Evolutionary conservation across 106 monocot genomes (phyloP), one percentile per base, ranked within the genome.

Genomic region (Alisma plantagoaquatica): DNA sequence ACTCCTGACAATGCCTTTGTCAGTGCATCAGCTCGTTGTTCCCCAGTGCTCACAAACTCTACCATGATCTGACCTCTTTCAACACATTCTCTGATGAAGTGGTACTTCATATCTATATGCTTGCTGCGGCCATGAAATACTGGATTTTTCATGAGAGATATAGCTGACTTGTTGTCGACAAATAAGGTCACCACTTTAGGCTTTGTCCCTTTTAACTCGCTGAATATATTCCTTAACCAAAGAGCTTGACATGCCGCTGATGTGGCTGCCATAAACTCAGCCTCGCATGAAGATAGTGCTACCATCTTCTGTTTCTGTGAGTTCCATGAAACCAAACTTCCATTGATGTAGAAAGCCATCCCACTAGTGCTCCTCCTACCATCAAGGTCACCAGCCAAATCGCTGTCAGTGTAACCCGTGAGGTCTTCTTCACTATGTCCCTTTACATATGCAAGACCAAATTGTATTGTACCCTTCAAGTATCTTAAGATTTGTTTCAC

Each of bases 241-340:
- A 59, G 12, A 12, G 41, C 42, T 15, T 59, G 38, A 15, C 38
- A 26, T 11, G 38, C 58, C 41, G 23, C 58, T 12, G 16, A 10
- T 23, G 20, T 9, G 51, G 35, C 35, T 14, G 5, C 35, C 14
- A 7, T 38, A 5, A 38, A 38, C 35, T 7, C 35, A 38, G 9
- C 25, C 24, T 51, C 51, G 28, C 51, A 51, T 1, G 51, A 51
- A 1, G 51, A 51, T 12, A 51, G 17, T 26, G 58, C 58, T 10
- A 59, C 41, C 43, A 27, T 43, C 41, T 59, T 59, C 24, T 59
- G 38, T 29, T 59, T 51, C 16, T 51, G 51, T 11, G 51, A 51
- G 16, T 25, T 27, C 51, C 51, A 51, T 51, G 51, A 25, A 22
- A 51, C 25, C n/a, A 51, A 16, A 23, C 6, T 24, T 27, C 24